A percentile compares a stretch with the other conserved stretches of the same genome.
phyloP scores from a whole-genome alignment of 306 rosid genomes.

The Clitoria ternatea region DNA sequence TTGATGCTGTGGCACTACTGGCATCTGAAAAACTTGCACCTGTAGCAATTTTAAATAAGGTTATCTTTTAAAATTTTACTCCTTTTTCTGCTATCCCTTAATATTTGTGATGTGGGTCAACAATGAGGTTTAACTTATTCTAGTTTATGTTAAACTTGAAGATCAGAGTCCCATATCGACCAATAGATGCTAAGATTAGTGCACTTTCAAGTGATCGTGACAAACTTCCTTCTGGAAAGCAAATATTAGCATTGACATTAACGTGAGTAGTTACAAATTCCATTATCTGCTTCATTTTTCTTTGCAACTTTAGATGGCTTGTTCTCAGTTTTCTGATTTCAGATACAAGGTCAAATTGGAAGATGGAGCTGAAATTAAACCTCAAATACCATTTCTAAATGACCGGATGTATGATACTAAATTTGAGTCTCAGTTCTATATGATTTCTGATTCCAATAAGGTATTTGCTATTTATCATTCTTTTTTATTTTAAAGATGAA shows the following conservation, averaged over 20 bases:
- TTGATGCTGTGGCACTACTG: slow-evolving; percentile 76
- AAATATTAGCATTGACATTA: slow-evolving; percentile 76
- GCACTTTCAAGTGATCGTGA: slow-evolving; percentile 78
- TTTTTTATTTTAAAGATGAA: slow-evolving; percentile 13
- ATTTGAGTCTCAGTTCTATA: slow-evolving; percentile 94
- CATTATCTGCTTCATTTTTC: slow-evolving; percentile 24
- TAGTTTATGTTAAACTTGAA: slow-evolving; percentile 36
- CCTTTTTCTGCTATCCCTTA: slow-evolving; percentile 20
- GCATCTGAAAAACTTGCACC: slow-evolving; percentile 89
- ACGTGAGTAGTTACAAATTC: slow-evolving; percentile 53
- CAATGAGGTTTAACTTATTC: slow-evolving; percentile 6
- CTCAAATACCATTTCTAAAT: slow-evolving; percentile 79
- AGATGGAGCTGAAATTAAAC: slow-evolving; percentile 87
- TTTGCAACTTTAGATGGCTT: slow-evolving; percentile 11
- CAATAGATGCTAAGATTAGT: slow-evolving; percentile 67
- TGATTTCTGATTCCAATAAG: slow-evolving; percentile 88
- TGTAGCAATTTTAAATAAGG: slow-evolving; percentile 81
- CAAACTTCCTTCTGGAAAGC: slow-evolving; percentile 89
- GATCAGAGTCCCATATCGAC: slow-evolving; percentile 83
- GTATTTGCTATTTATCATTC: slow-evolving; percentile 38
- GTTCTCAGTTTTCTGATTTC: slow-evolving; percentile 34
- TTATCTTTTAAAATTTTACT: slow-evolving; percentile 24
- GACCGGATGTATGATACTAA: slow-evolving; percentile 79
- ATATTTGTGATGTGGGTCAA: slow-evolving; percentile 20
- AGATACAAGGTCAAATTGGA: slow-evolving; percentile 95